Conservation (phyloP, 1,284 basidiomycete species). For the Apiotrichum gamsii region DNA sequence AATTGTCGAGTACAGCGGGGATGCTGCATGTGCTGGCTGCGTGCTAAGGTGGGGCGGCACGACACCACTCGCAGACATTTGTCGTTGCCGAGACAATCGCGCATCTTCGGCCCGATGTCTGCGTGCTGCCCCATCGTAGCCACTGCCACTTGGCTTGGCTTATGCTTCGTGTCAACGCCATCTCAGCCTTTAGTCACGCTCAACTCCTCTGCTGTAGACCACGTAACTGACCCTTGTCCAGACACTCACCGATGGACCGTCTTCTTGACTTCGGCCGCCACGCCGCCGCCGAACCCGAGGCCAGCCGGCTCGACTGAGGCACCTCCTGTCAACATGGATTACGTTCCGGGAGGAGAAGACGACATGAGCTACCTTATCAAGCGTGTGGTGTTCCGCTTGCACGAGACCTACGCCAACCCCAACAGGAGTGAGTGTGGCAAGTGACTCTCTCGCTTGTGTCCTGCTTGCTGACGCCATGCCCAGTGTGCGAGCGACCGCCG, state of each 20-base stretch:
- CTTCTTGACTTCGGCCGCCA: constrained; percentile 64
- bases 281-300: constrained; percentile 45
- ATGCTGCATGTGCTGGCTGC: no score
- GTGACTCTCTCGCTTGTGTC: neutral
- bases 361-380: constrained; percentile 85
- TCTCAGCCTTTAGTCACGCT: no score
- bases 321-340: constrained; percentile 34
- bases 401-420: constrained; percentile 92
- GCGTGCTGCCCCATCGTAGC: no score
- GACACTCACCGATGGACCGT: constrained; percentile 98
- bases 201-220: no score
- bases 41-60: no score
- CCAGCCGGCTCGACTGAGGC: constrained; percentile 52
- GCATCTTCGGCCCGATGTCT: no score
- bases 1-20: no score
- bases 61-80: no score
- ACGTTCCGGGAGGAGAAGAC: constrained; percentile 65
- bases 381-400: constrained; percentile 92
- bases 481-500: constrained; percentile 86
- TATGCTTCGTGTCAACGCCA: no score
- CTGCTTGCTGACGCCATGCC: no score
- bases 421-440: constrained; percentile 63
- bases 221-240: constrained; percentile 16
- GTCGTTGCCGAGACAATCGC: no score
- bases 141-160: no score